A percentile compares a stretch with the other conserved stretches of the same genome.
These are phyloP conservation scores for Cruciata laevipes DNA, from an alignment of 257 asterid genomes.

Conservation along the genomic window DNA sequence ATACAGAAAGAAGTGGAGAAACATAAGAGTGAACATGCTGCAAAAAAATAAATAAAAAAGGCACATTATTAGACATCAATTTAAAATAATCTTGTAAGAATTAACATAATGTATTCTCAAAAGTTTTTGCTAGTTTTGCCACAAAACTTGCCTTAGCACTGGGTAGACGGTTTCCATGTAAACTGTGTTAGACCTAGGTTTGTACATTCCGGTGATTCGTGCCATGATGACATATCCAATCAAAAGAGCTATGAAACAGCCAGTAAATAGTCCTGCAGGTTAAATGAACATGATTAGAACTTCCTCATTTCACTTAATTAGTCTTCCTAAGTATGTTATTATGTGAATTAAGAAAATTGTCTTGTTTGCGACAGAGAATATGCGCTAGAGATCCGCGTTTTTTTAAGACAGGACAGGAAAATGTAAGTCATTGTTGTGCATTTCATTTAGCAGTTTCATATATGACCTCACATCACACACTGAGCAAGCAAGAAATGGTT, in stretches of 20 bases:
- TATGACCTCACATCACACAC: conserved; percentile 8
- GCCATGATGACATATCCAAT: conserved; percentile 80
- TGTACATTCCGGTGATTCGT: conserved; percentile 66
- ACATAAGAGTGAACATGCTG: conserved; percentile 87
- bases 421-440: conserved; percentile 1
- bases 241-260: conserved; percentile 70
- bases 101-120: background rate
- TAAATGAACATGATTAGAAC: background rate
- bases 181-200: conserved; percentile 42
- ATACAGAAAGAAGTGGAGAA: conserved; percentile 70
- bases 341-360: background rate
- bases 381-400: background rate
- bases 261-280: conserved; percentile 65
- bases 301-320: background rate
- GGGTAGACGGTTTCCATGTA: conserved; percentile 96
- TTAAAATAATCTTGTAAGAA: background rate
- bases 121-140: background rate
- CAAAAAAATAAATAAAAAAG: conserved; percentile 8
- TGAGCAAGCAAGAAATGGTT: conserved; percentile 6
- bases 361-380: background rate
- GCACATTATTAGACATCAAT: background rate
- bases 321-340: background rate
- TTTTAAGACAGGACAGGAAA: conserved; percentile 1
- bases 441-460: background rate
- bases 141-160: conserved; percentile 63